A percentile compares a stretch with the other conserved stretches of the same genome.
phyloP scores from a whole-genome alignment of 2,329 filamentous ascomycete genomes.

The Colletotrichum tofieldiae region DNA sequence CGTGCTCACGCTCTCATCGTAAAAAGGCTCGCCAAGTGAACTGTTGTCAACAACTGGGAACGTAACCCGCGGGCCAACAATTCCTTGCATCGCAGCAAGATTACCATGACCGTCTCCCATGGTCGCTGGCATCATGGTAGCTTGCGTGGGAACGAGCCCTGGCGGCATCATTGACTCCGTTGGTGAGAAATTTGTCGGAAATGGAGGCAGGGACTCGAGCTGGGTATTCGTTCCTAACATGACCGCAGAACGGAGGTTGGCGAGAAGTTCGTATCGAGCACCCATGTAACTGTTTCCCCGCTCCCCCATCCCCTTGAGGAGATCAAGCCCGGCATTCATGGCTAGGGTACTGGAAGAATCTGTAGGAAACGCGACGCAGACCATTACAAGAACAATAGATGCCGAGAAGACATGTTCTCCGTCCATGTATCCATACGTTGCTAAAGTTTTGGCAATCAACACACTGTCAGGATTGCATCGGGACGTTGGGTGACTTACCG shows the following conservation, averaged over 20 bases:
- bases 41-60: slow-evolving; percentile 51
- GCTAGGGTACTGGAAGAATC: slow-evolving; percentile 58
- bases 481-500: slow-evolving; percentile 51
- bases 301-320: slow-evolving; percentile 66
- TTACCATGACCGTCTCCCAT: slow-evolving; percentile 13
- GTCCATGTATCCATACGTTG: slow-evolving; percentile 53
- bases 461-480: slow-evolving; percentile 38
- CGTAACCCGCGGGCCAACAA: slow-evolving; percentile 28
- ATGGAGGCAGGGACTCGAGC: slow-evolving; percentile 3
- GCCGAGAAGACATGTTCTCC: slow-evolving; percentile 53
- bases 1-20: slow-evolving; percentile 48
- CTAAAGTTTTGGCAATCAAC: slow-evolving; percentile 44
- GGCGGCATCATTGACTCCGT: slow-evolving; percentile 24
- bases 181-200: slow-evolving; percentile 26
- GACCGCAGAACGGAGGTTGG: slow-evolving; percentile 48
- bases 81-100: background rate
- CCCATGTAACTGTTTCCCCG: slow-evolving; percentile 67
- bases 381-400: slow-evolving; percentile 53
- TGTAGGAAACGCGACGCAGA: slow-evolving; percentile 62
- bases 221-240: slow-evolving; percentile 41
- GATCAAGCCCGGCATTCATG: slow-evolving; percentile 62
- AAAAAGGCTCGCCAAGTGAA: slow-evolving; percentile 49
- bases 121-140: background rate
- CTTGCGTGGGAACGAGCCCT: background rate
- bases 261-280: slow-evolving; percentile 53